Evolutionary conservation across 2,329 filamentous ascomycete genomes (phyloP).

Genomic region (Chrysosporium keratinophilum): DNA sequence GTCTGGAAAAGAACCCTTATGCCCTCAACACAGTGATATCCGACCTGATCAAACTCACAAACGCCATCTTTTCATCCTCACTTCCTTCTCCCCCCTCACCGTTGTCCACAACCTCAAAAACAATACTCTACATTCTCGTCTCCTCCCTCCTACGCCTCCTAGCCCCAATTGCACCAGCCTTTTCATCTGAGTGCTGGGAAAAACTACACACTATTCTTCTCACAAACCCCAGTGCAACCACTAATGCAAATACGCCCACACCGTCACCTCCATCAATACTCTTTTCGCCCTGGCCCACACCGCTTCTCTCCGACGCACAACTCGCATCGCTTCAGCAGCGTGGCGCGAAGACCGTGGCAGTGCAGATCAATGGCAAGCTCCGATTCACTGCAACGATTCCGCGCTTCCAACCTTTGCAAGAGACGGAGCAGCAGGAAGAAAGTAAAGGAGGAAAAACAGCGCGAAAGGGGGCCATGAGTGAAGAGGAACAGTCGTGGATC

Average conservation of each 20-base stretch:
- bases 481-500: slow-evolving; percentile 49
- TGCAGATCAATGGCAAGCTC: slow-evolving; percentile 73
- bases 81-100: slow-evolving; percentile 19
- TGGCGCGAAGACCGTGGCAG: slow-evolving; percentile 45
- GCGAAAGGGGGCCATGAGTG: slow-evolving; percentile 16
- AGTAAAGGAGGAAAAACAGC: slow-evolving; percentile 22
- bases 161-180: slow-evolving; percentile 68
- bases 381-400: slow-evolving; percentile 58
- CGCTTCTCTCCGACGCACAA: slow-evolving; percentile 30
- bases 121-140: slow-evolving; percentile 36
- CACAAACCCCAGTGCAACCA: slow-evolving; percentile 2
- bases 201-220: slow-evolving; percentile 37
- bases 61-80: slow-evolving; percentile 46
- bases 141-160: slow-evolving; percentile 58
- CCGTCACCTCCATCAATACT: slow-evolving; percentile 32
- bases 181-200: slow-evolving; percentile 72
- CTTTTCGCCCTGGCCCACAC: slow-evolving; percentile 47
- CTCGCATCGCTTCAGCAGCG: slow-evolving; percentile 40
- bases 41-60: slow-evolving; percentile 72
- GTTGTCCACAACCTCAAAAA: slow-evolving; percentile 24
- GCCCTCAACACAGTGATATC: slow-evolving; percentile 75
- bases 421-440: slow-evolving; percentile 11
- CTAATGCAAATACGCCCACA: slow-evolving; percentile 5
- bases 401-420: slow-evolving; percentile 33
- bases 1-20: slow-evolving; percentile 60